Evolutionary conservation across 1,139 yeast genomes (phyloP).

Genomic region (Candida tunisiensis): DNA sequence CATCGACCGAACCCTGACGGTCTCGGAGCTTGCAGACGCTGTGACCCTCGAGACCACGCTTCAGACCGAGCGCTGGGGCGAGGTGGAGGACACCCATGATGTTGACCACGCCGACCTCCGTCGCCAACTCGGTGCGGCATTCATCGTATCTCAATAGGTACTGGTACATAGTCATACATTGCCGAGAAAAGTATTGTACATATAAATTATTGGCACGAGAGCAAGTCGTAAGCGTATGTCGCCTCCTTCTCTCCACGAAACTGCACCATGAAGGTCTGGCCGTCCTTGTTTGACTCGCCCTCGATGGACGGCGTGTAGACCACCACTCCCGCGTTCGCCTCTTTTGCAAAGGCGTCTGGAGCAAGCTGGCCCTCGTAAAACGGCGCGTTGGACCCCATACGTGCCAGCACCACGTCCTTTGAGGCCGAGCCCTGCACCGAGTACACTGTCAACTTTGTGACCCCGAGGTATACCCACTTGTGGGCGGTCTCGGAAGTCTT

Average conservation of each 20-base stretch:
- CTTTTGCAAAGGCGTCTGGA: too few species aligned
- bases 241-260: conserved; percentile 1
- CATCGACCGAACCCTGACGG: conserved; percentile 20
- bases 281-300: too few species aligned
- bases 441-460: too few species aligned
- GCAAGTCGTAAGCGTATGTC: neutral
- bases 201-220: conserved; percentile 1
- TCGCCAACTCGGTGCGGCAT: conserved; percentile 68
- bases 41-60: conserved; percentile 69
- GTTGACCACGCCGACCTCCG: conserved; percentile 82
- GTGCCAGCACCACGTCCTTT: too few species aligned
- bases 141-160: conserved; percentile 31
- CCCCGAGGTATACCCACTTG: too few species aligned
- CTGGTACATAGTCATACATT: conserved; percentile 1
- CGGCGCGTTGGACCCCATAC: too few species aligned
- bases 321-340: too few species aligned
- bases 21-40: conserved; percentile 61
- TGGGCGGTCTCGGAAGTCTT: too few species aligned
- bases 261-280: neutral
- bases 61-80: conserved; percentile 92
- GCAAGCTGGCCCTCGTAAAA: too few species aligned
- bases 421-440: too few species aligned
- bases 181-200: conserved; percentile 1
- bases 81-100: conserved; percentile 96
- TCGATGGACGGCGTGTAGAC: too few species aligned